These are phyloP conservation scores for Fusarium piperis DNA, from an alignment of 2,329 filamentous ascomycete species.

Conservation along the genomic window DNA sequence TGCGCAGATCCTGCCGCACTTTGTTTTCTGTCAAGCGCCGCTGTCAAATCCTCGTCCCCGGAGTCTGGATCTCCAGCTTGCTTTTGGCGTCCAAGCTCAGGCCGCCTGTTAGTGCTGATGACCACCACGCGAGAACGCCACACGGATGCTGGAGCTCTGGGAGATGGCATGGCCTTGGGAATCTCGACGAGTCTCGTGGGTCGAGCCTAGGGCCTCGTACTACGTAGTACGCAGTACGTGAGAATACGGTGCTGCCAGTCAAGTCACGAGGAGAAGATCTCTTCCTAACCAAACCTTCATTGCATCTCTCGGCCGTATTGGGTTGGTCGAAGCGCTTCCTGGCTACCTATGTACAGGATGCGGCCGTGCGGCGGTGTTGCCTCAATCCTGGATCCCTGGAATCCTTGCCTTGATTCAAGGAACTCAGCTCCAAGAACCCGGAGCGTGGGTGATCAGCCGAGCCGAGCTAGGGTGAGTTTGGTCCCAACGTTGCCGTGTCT, in stretches of 20 bases:
- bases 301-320: background rate
- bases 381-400: conserved; percentile 14
- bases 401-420: background rate
- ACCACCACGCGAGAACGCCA: background rate
- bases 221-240: background rate
- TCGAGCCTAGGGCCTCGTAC: background rate
- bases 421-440: conserved; percentile 33
- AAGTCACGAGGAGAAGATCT: background rate
- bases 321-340: background rate
- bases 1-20: background rate
- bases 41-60: background rate
- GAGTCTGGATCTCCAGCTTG: background rate
- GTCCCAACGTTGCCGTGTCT: background rate
- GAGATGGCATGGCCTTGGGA: background rate
- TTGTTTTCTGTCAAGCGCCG: background rate
- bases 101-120: background rate
- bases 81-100: background rate
- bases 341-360: background rate
- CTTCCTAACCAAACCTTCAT: background rate
- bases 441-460: conserved; percentile 33
- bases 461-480: conserved; percentile 11
- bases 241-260: background rate
- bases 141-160: background rate
- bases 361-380: conserved; percentile 10
- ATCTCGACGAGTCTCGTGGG: background rate